phyloP scores from a whole-genome alignment of 371 early-diverging fungal genomes.

The Apophysomyces trapeziformis region DNA sequence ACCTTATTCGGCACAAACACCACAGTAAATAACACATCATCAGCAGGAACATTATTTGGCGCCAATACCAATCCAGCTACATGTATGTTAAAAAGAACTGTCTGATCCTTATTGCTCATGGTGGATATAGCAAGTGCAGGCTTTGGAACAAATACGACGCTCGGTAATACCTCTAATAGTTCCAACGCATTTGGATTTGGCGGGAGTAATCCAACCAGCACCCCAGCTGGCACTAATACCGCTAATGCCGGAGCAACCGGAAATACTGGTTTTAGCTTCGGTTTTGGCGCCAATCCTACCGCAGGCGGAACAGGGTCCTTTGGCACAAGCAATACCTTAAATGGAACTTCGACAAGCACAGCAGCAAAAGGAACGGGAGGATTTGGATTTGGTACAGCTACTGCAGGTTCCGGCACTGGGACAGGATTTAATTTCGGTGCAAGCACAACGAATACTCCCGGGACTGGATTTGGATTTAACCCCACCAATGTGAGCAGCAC shows the following conservation, averaged over 20 bases:
- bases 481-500: background rate
- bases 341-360: background rate
- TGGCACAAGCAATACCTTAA: background rate
- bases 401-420: background rate
- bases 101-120: background rate
- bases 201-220: constrained; percentile 1
- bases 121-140: constrained; percentile 4
- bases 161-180: background rate
- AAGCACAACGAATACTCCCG: constrained; percentile 8
- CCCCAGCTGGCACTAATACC: background rate
- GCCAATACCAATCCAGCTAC: constrained; percentile 2
- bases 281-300: constrained; percentile 14
- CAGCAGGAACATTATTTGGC: constrained; percentile 21
- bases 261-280: constrained; percentile 10
- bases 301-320: background rate
- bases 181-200: constrained; percentile 16
- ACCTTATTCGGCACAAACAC: constrained; percentile 11
- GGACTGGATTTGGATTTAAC: constrained; percentile 24
- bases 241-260: constrained; percentile 8
- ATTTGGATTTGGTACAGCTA: constrained; percentile 1
- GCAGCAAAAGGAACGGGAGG: constrained; percentile 1
- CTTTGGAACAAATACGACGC: constrained; percentile 18
- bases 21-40: constrained; percentile 4
- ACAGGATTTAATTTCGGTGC: constrained; percentile 1
- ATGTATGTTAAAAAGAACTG: background rate